Base-by-base conservation (phyloP, 2,329 filamentous ascomycete genomes). In the Colletotrichum godetiae region DNA sequence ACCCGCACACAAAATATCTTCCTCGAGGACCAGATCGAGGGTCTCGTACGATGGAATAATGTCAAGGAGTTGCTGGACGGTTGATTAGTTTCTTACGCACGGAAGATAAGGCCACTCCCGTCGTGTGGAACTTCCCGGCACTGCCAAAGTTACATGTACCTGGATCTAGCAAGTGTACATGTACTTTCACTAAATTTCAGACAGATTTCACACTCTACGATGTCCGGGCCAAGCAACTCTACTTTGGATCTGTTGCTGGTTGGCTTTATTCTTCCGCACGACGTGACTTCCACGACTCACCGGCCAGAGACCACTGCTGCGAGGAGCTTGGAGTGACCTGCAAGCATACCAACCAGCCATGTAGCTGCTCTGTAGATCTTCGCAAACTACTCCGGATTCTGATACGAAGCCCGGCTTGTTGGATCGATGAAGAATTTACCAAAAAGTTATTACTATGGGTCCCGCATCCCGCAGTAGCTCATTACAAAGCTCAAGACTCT, bases 171-270 rank as follows among this genome's bases (percentile, higher is more conserved):
- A 42, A 15, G 35, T 15, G 35, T 5, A 42, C 35, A 42, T 42
- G 3, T 15, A 42, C 15, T 2, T 1, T 42, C 35, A 15, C 0
- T 42, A 0, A 15, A 42, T 5, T 8, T 15, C 3, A 0, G 19
- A 46, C 42, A 4, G 7, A 46, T 6, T n/a, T 46, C 7, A n/a
- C 42, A 46, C 8, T 19, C 42, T 4, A n/a, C 15, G 0, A n/a
- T 46, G 2, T 1, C 8, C 3, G 42, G 1, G 2, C 19, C 42
- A 4, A 46, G 19, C 7, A 7, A 46, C 8, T 15, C 5, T 46
- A 4, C 15, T n/a, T n/a, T 10, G 15, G 42, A 7, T 1, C 1
- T 3, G 1, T 7, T 46, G 19, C 15, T n/a, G 42, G 42, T 19
- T 19, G 19, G 1, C 15, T 46, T 42, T 27, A 27, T 27, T 27